Evolutionary conservation across 768 basidiomycete species (phyloP).

Genomic region (Tulasnella sp.): DNA sequence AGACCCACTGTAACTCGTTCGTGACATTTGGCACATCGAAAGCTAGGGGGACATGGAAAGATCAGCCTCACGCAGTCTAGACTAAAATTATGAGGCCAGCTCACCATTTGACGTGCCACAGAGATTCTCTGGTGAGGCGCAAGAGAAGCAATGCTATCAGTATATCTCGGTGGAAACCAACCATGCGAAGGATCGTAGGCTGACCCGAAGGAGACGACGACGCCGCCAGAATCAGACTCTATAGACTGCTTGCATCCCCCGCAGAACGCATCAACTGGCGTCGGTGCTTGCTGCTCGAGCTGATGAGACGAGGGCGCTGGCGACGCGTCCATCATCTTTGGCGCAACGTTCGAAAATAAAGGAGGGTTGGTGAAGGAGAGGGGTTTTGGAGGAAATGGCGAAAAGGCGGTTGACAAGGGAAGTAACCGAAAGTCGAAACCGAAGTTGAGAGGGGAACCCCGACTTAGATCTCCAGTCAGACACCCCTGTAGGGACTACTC

Average conservation of each 20-base stretch:
- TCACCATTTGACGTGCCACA: conserved; percentile 80
- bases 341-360: no score
- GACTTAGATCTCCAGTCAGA: no score
- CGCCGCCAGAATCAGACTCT: conserved; percentile 67
- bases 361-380: neutral
- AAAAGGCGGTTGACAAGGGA: neutral
- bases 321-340: conserved; percentile 9
- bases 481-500: no score
- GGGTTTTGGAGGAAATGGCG: neutral
- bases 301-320: neutral
- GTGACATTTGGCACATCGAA: conserved; percentile 93
- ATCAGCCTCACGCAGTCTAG: neutral
- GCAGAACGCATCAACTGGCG: conserved; percentile 31
- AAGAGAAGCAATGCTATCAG: conserved; percentile 16
- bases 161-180: conserved; percentile 8
- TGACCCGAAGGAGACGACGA: conserved; percentile 94
- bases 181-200: conserved; percentile 26
- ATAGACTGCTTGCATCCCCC: conserved; percentile 76
- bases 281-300: neutral
- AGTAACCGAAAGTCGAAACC: neutral
- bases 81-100: conserved; percentile 7
- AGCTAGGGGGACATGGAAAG: conserved; percentile 32
- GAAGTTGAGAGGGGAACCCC: no score
- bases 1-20: conserved; percentile 53
- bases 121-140: conserved; percentile 55